Conservation (phyloP, 768 basidiomycete genomes). For the Tylopilus intermedius region DNA sequence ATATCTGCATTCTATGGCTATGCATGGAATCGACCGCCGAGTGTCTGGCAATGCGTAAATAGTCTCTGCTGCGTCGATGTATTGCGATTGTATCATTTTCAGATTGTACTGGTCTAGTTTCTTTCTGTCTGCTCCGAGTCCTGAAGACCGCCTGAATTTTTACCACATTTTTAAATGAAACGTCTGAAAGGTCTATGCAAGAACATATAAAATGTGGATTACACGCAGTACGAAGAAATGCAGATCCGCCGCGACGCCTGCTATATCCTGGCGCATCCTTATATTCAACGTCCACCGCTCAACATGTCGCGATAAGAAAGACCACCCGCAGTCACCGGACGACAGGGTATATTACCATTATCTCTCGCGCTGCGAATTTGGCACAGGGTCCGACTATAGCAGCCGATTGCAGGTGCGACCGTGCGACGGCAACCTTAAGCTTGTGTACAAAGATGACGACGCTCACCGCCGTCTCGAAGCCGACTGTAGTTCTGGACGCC, state of each 20-base stretch:
- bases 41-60: not conserved
- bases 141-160: not conserved
- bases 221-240: not conserved
- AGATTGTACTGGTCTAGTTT: not conserved
- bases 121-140: not conserved
- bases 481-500: not conserved
- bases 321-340: not conserved
- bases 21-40: not conserved
- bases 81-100: not conserved
- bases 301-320: not conserved
- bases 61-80: not conserved
- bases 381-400: slow-evolving; percentile 3
- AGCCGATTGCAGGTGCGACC: not conserved
- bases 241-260: not conserved
- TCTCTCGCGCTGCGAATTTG: slow-evolving; percentile 7
- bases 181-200: not conserved
- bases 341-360: not conserved
- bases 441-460: slow-evolving; percentile 21
- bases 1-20: too few species aligned
- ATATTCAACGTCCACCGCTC: not conserved
- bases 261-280: not conserved
- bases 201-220: not conserved
- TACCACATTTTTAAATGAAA: not conserved
- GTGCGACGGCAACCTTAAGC: slow-evolving; percentile 18
- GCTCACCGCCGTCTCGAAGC: slow-evolving; percentile 17